These are phyloP conservation scores for Asterionellopsis glacialis DNA, from an alignment of 108 stramenopile genomes.

Conservation along the genomic window DNA sequence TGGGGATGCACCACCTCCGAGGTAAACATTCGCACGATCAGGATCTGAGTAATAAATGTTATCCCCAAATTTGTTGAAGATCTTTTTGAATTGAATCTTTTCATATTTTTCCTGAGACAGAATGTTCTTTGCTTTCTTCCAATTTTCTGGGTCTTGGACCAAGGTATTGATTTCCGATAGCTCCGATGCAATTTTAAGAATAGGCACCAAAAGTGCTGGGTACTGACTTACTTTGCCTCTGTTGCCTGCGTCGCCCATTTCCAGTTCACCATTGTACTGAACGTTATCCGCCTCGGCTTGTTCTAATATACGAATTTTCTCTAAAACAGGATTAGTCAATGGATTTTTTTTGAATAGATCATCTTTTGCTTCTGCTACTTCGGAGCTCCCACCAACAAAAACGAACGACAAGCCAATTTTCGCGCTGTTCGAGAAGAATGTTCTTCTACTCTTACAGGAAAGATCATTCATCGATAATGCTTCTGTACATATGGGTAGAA, in stretches of 20 bases:
- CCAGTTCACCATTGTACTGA: slow-evolving; percentile 71
- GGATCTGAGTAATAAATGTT: slow-evolving; percentile 87
- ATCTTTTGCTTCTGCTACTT: slow-evolving; percentile 24
- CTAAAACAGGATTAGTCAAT: slow-evolving; percentile 64
- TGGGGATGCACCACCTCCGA: slow-evolving; percentile 77
- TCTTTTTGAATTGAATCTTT: slow-evolving; percentile 66
- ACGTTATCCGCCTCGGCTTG: slow-evolving; percentile 79
- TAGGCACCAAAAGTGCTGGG: slow-evolving; percentile 57
- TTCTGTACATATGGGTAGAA: too few relatives aligned
- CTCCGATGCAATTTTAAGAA: slow-evolving; percentile 55
- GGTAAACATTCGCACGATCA: slow-evolving; percentile 75
- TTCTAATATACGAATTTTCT: slow-evolving; percentile 66
- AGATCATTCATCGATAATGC: too few relatives aligned
- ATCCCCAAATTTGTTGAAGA: slow-evolving; percentile 81
- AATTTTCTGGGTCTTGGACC: slow-evolving; percentile 18
- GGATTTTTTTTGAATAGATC: slow-evolving; percentile 69
- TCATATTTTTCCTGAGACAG: slow-evolving; percentile 49
- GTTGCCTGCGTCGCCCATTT: slow-evolving; percentile 39
- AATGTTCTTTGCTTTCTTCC: slow-evolving; percentile 32
- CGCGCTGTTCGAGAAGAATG: too few relatives aligned
- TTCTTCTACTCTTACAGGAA: too few relatives aligned
- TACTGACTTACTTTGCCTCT: slow-evolving; percentile 43
- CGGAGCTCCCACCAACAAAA: slow-evolving; percentile 2
- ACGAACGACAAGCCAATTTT: neutral
- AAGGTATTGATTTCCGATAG: slow-evolving; percentile 36